phyloP scores from a whole-genome alignment of 352 stramenopile species.

The Pythium scleroteichum region DNA sequence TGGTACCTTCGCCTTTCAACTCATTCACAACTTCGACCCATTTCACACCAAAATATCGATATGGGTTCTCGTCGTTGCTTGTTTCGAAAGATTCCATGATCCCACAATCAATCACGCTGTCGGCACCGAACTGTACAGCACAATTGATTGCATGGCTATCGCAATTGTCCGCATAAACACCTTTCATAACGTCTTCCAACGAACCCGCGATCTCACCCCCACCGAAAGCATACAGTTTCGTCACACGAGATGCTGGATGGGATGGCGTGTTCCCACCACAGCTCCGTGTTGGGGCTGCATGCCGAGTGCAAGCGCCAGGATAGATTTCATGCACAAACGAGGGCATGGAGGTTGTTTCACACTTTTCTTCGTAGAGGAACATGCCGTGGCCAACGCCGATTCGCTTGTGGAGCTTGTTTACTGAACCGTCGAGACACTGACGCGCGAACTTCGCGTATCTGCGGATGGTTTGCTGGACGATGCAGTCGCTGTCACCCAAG shows the following conservation, averaged over 20 bases:
- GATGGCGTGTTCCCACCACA: background rate
- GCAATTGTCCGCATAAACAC: conserved; percentile 46
- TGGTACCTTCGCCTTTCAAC: conserved; percentile 23
- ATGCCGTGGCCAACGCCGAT: conserved; percentile 47
- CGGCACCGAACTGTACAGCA: conserved; percentile 47
- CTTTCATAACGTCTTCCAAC: conserved; percentile 51
- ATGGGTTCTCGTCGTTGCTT: conserved; percentile 32
- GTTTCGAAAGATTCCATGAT: conserved; percentile 52
- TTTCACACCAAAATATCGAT: conserved; percentile 63
- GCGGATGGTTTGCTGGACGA: conserved; percentile 53
- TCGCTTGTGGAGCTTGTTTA: conserved; percentile 45
- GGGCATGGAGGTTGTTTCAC: background rate
- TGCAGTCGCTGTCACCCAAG: conserved; percentile 44
- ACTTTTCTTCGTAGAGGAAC: conserved; percentile 55
- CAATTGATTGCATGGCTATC: conserved; percentile 45
- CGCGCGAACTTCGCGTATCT: conserved; percentile 52
- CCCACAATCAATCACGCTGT: conserved; percentile 40
- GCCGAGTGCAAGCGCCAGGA: conserved; percentile 5
- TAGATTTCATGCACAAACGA: conserved; percentile 24
- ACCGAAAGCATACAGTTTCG: conserved; percentile 58
- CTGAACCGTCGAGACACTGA: conserved; percentile 30
- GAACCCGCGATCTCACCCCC: conserved; percentile 44
- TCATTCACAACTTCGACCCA: conserved; percentile 44
- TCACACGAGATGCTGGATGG: conserved; percentile 28
- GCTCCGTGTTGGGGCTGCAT: conserved; percentile 3